These are phyloP conservation scores for Veloboletus limbatus DNA, from an alignment of 1,284 basidiomycete species.

Conservation along the genomic window DNA sequence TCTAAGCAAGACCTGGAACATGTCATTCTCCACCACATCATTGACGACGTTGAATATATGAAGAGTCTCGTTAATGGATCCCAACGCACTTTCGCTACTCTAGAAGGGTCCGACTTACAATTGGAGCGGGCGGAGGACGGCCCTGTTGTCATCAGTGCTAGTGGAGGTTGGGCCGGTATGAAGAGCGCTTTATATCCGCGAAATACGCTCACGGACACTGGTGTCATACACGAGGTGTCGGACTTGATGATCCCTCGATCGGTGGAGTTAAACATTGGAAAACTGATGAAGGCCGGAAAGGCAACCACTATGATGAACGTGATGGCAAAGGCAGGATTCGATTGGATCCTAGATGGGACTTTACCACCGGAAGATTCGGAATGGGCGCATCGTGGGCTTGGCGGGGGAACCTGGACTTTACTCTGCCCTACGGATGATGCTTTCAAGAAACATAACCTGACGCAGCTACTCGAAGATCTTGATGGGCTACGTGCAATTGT, in stretches of 20 bases:
- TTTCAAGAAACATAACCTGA: constrained; percentile 87
- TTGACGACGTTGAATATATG: constrained; percentile 78
- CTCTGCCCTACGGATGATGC: constrained; percentile 91
- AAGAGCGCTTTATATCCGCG: constrained; percentile 51
- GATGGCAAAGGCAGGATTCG: constrained; percentile 79
- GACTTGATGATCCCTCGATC: constrained; percentile 90
- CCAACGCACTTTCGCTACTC: constrained; percentile 64
- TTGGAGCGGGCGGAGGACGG: constrained; percentile 51
- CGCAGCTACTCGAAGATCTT: constrained; percentile 65
- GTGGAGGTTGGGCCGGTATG: constrained; percentile 76
- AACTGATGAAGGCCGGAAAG: constrained; percentile 86
- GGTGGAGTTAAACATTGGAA: constrained; percentile 82
- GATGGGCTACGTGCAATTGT: constrained; percentile 69
- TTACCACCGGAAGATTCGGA: constrained; percentile 62
- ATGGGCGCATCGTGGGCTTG: constrained; percentile 52
- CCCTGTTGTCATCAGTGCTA: constrained; percentile 52
- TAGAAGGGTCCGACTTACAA: constrained; percentile 73
- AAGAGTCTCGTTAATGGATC: constrained; percentile 60
- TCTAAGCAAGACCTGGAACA: constrained; percentile 78
- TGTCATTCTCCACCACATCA: constrained; percentile 83
- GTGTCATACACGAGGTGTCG: constrained; percentile 87
- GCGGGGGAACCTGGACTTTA: constrained; percentile 71
- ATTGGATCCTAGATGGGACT: constrained; percentile 88
- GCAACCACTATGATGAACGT: constrained; percentile 85
- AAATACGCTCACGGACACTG: constrained; percentile 83